Conservation (phyloP, 2,329 filamentous ascomycete genomes). For the Exophiala sideris region DNA sequence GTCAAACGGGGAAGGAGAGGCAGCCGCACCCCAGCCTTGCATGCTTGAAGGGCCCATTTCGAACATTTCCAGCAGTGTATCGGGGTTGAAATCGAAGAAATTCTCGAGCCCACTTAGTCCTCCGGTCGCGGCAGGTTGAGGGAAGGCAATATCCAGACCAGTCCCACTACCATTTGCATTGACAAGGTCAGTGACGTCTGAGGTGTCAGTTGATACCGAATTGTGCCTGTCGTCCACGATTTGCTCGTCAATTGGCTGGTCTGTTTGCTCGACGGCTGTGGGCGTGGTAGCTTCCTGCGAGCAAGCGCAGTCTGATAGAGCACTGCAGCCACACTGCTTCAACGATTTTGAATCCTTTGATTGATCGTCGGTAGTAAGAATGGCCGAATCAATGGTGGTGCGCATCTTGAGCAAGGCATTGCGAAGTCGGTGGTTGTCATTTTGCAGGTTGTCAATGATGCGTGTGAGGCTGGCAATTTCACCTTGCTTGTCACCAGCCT, state of each 20-base stretch:
- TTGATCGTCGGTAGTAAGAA: conserved; percentile 3
- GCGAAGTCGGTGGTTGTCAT: conserved; percentile 16
- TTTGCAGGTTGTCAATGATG: conserved; percentile 14
- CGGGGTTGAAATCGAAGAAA: conserved; percentile 19
- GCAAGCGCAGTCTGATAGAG: conserved; percentile 3
- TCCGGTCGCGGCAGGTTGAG: background rate
- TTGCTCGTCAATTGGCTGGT: background rate
- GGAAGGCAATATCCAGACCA: background rate
- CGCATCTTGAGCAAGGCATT: conserved; percentile 19
- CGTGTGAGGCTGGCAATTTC: conserved; percentile 16
- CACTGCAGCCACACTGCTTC: conserved; percentile 7
- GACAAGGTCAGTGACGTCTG: conserved; percentile 10
- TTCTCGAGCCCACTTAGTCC: conserved; percentile 12
- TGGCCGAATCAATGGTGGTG: conserved; percentile 13
- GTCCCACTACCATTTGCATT: background rate
- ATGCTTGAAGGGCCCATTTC: background rate
- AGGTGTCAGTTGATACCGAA: conserved; percentile 16
- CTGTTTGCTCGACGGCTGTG: background rate
- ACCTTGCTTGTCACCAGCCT: conserved; percentile 12
- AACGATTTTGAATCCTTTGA: background rate
- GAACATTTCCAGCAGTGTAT: conserved; percentile 18
- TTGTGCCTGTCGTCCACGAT: background rate
- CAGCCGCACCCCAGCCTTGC: background rate
- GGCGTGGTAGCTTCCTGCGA: background rate
- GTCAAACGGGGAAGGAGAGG: conserved; percentile 22